phyloP scores from a whole-genome alignment of 768 basidiomycete genomes.

The Chalciporus pseudorubinellus region DNA sequence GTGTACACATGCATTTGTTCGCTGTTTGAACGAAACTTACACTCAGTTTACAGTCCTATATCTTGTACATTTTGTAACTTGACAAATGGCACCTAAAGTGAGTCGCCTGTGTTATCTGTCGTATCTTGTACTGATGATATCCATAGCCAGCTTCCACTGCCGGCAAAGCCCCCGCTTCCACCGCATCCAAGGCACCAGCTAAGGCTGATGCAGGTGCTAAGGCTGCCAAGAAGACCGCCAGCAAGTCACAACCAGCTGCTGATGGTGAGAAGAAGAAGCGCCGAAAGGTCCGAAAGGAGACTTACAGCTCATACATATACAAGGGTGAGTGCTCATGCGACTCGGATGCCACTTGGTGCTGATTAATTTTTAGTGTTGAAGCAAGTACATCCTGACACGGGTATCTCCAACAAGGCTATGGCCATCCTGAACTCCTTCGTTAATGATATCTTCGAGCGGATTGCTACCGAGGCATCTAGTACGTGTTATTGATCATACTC shows the following conservation, averaged over 20 bases:
- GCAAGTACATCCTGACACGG: conserved; percentile 91
- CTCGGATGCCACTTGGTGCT: neutral
- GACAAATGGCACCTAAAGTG: conserved; percentile 39
- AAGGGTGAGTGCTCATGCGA: conserved; percentile 48
- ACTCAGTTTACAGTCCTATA: conserved; percentile 24
- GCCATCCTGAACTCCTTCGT: conserved; percentile 82
- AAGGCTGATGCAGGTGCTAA: conserved; percentile 42
- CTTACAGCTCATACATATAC: conserved; percentile 84
- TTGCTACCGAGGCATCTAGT: conserved; percentile 73
- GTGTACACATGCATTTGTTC: conserved; percentile 4
- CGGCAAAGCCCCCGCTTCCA: conserved; percentile 46
- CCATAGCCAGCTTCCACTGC: conserved; percentile 42
- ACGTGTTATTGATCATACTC: conserved; percentile 21
- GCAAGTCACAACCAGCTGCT: conserved; percentile 49
- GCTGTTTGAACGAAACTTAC: conserved; percentile 14
- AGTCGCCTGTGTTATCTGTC: conserved; percentile 11
- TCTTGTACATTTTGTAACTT: conserved; percentile 31
- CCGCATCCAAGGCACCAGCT: conserved; percentile 59
- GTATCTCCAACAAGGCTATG: conserved; percentile 91
- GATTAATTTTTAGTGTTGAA: conserved; percentile 57
- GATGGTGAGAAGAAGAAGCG: conserved; percentile 79
- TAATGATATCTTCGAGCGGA: conserved; percentile 82
- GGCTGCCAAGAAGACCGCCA: conserved; percentile 60
- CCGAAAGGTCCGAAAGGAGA: conserved; percentile 78
- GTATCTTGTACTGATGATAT: conserved; percentile 9